Base-by-base conservation (phyloP, 441 rosid species). In the Syzygium malaccense region DNA sequence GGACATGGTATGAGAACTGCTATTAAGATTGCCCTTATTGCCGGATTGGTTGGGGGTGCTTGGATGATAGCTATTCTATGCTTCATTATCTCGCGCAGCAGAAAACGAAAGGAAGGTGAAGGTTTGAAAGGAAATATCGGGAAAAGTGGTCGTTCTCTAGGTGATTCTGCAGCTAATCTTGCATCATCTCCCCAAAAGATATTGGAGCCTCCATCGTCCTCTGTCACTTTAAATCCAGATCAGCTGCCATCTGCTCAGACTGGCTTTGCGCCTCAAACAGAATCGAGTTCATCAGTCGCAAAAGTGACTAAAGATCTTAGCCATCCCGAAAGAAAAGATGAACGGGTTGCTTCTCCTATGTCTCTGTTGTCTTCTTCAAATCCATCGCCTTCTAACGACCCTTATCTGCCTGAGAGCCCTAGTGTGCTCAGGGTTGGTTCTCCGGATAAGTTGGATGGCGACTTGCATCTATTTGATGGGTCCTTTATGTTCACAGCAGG, bases 361-460 rank as follows among this genome's bases (percentile, higher is more conserved):
- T 92, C 96, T 55, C 62, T 92, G 87, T 90, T 92, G 89, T 91
- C 96, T 86, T 93, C 97, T 91, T 92, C 95, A 78, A 93, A 92
- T 88, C 89, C 94, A 53, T 92, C 94, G 9, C 93, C 93, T 53
- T 89, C 94, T 58, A 91, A 53, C 85, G 87, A 78, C 88, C 92
- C 91, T 51, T 83, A 80, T 86, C 90, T 90, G 66, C 89, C 93
- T 33, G 92, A 91, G 75, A 92, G 86, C 88, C 90, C 91, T 17
- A 86, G 87, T 75, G 68, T 90, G 85, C 89, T 90, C 54, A 91
- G 89, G 80, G 93, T 90, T 66, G 75, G 84, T 85, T 92, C 96
- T 85, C 93, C 95, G 13, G 95, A 92, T 87, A 95, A 92, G 89
- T 75, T 95, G 91, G 93, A 90, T 55, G 96, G 97, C 56, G 94